phyloP scores from a whole-genome alignment of 1,284 basidiomycete genomes.

The Marasmius fiardii region DNA sequence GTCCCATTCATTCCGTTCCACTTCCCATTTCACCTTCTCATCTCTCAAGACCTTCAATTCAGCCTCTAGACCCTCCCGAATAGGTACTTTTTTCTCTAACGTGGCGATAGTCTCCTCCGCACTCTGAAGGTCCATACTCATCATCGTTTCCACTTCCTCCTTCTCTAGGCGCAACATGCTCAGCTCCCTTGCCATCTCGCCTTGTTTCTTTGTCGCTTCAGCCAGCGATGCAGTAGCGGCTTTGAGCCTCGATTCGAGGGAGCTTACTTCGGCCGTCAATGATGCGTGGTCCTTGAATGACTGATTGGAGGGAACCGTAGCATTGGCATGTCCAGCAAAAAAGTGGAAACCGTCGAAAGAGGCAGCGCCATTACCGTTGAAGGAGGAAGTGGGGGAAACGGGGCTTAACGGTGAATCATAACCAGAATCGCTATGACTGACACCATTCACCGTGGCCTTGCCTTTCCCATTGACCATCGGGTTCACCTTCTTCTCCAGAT shows the following conservation, averaged over 20 bases:
- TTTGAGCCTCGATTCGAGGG: slow-evolving; percentile 58
- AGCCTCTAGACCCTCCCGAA: slow-evolving; percentile 49
- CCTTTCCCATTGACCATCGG: slow-evolving; percentile 21
- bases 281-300: slow-evolving; percentile 19
- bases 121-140: slow-evolving; percentile 60
- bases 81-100: slow-evolving; percentile 58
- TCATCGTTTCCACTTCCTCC: slow-evolving; percentile 57
- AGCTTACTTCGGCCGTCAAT: slow-evolving; percentile 36
- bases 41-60: slow-evolving; percentile 47
- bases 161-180: slow-evolving; percentile 60
- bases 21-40: slow-evolving; percentile 52
- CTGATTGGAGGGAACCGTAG: slow-evolving; percentile 31
- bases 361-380: slow-evolving; percentile 39
- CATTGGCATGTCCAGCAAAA: slow-evolving; percentile 72
- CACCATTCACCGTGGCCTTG: slow-evolving; percentile 19
- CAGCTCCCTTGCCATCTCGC: slow-evolving; percentile 57
- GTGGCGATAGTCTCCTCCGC: slow-evolving; percentile 60
- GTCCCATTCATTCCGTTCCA: slow-evolving; percentile 39
- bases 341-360: slow-evolving; percentile 79
- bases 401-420: slow-evolving; percentile 50
- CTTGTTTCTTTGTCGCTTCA: slow-evolving; percentile 57
- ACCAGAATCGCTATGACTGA: slow-evolving; percentile 41
- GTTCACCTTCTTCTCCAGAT: slow-evolving; percentile 58
- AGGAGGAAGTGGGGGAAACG: slow-evolving; percentile 50
- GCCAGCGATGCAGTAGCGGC: slow-evolving; percentile 53